Evolutionary conservation across 1,284 basidiomycete genomes (phyloP).

Genomic region (Mycena citricolor): DNA sequence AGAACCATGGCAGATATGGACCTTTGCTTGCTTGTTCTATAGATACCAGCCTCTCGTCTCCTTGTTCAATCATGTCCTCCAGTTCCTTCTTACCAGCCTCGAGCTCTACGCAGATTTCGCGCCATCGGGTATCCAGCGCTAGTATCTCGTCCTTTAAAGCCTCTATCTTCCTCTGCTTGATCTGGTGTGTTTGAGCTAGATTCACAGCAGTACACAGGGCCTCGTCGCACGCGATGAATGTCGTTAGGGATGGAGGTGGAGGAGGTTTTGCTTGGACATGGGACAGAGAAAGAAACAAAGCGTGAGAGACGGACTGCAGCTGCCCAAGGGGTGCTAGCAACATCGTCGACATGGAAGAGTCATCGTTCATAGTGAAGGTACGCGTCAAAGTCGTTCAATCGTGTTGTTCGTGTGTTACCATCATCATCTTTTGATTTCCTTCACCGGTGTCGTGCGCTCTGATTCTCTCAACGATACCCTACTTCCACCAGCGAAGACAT

Average conservation of each 20-base stretch:
- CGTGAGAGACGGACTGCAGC: slow-evolving; percentile 63
- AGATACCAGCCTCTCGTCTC: slow-evolving; percentile 64
- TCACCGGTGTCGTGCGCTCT: too few species aligned
- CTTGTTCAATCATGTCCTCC: slow-evolving; percentile 67
- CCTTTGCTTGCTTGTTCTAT: slow-evolving; percentile 72
- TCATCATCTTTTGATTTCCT: too few species aligned
- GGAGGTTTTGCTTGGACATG: slow-evolving; percentile 61
- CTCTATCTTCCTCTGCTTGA: slow-evolving; percentile 72
- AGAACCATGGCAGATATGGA: slow-evolving; percentile 32
- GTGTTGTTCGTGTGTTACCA: too few species aligned
- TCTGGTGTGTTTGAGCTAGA: slow-evolving; percentile 69
- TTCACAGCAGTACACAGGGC: slow-evolving; percentile 62
- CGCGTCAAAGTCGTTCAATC: too few species aligned
- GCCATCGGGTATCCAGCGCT: slow-evolving; percentile 63
- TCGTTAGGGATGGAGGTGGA: slow-evolving; percentile 56
- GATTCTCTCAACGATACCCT: too few species aligned
- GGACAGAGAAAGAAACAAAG: slow-evolving; percentile 70
- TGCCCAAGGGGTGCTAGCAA: slow-evolving; percentile 65
- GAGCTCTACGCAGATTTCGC: slow-evolving; percentile 60
- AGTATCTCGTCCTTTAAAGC: slow-evolving; percentile 66
- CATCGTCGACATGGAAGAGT: slow-evolving; percentile 50
- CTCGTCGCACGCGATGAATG: slow-evolving; percentile 62
- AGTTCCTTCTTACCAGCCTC: slow-evolving; percentile 65
- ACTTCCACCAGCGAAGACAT: too few species aligned
- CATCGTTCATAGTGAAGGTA: slow-evolving; percentile 1